These are phyloP conservation scores for Thielaviopsis musarum DNA, from an alignment of 2,329 filamentous ascomycete genomes.

Conservation along the genomic window DNA sequence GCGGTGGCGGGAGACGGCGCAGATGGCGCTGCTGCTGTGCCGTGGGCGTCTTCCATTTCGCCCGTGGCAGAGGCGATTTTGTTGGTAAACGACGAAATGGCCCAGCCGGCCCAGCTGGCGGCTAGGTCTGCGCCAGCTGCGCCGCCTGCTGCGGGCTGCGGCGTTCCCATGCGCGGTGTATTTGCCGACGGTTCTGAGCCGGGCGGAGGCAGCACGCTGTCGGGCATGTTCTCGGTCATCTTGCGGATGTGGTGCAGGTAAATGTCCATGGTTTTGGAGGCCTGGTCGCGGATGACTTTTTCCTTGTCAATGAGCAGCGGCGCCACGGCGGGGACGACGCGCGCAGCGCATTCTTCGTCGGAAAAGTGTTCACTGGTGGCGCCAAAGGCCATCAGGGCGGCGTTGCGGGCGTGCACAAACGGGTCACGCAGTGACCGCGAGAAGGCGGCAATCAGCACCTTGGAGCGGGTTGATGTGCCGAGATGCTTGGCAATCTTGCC, in stretches of 20 bases:
- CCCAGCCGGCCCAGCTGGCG: constrained; percentile 78
- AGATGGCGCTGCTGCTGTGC: background rate
- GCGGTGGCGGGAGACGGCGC: constrained; percentile 20
- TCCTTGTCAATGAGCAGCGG: constrained; percentile 85
- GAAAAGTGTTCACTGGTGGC: constrained; percentile 75
- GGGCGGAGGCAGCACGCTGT: constrained; percentile 56
- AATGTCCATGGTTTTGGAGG: constrained; percentile 71
- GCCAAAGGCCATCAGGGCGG: constrained; percentile 66
- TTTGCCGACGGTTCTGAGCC: constrained; percentile 31
- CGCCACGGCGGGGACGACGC: constrained; percentile 70
- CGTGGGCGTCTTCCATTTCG: constrained; percentile 54
- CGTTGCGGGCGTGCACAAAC: constrained; percentile 86
- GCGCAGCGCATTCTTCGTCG: constrained; percentile 75
- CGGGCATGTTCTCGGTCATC: constrained; percentile 59
- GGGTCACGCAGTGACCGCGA: constrained; percentile 78
- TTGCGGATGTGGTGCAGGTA: constrained; percentile 76
- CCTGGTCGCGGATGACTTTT: constrained; percentile 83
- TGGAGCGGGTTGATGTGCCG: constrained; percentile 59
- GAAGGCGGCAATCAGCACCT: constrained; percentile 88
- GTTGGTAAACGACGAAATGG: constrained; percentile 96
- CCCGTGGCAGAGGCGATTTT: constrained; percentile 72
- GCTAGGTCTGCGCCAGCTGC: constrained; percentile 27
- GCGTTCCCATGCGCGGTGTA: constrained; percentile 62
- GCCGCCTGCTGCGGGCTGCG: constrained; percentile 31
- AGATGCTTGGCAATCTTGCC: constrained; percentile 91